Evolutionary conservation across 139 green algal species (phyloP).

Genomic region (Coelastrella sp.): DNA sequence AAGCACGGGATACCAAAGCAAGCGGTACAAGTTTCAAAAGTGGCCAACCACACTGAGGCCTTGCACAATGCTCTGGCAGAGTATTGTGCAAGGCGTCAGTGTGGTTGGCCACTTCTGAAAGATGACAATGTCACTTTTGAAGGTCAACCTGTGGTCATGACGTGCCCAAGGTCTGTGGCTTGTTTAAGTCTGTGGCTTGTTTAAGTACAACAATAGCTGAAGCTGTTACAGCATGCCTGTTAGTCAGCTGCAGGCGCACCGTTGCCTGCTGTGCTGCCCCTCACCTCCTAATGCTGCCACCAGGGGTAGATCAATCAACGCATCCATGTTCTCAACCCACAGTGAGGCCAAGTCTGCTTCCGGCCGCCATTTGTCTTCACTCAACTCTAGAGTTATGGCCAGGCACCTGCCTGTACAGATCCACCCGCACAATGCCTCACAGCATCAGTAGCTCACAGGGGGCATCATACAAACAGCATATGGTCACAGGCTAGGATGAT

Average conservation of each 20-base stretch:
- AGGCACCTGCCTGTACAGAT: conserved; percentile 79
- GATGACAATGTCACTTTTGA: not conserved
- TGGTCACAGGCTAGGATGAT: not conserved
- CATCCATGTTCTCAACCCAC: conserved; percentile 77
- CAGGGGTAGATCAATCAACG: conserved; percentile 71
- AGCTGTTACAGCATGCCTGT: not conserved
- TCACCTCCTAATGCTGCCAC: conserved; percentile 62
- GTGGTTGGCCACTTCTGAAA: no score
- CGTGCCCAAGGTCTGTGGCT: no score
- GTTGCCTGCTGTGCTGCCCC: not conserved
- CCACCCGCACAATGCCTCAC: conserved; percentile 74
- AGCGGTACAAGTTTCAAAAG: no score
- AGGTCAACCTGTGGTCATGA: no score
- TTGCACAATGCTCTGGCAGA: not conserved
- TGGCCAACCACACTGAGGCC: no score
- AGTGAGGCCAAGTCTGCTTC: conserved; percentile 59
- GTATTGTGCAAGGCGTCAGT: no score
- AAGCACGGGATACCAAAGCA: no score
- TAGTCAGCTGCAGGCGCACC: not conserved
- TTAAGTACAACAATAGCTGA: not conserved
- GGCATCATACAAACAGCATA: not conserved
- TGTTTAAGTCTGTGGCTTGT: no score
- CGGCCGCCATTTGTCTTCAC: conserved; percentile 78
- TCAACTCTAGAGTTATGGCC: conserved; percentile 93
- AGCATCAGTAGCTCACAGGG: not conserved